A percentile compares a stretch with the other conserved stretches of the same genome.
These are phyloP conservation scores for Mollisia scopiformis DNA, from an alignment of 2,329 filamentous ascomycete genomes.

Conservation along the genomic window DNA sequence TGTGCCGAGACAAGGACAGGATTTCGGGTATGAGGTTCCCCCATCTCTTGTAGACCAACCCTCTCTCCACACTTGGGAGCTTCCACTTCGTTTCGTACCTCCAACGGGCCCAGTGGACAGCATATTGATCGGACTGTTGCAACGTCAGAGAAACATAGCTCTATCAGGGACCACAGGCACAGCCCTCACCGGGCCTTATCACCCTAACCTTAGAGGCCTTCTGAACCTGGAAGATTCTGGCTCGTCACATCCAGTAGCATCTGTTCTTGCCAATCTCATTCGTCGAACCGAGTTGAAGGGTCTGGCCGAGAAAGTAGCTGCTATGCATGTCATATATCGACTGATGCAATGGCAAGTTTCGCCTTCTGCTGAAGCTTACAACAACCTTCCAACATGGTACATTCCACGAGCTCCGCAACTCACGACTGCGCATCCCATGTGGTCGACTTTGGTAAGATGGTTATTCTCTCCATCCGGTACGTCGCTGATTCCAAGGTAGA, in stretches of 20 bases:
- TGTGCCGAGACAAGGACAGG: neutral
- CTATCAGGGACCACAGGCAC: slow-evolving; percentile 30
- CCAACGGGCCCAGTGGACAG: slow-evolving; percentile 40
- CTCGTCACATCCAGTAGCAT: slow-evolving; percentile 30
- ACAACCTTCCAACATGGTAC: slow-evolving; percentile 29
- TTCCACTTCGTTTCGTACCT: slow-evolving; percentile 37
- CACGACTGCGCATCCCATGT: slow-evolving; percentile 39
- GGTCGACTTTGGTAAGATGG: slow-evolving; percentile 23
- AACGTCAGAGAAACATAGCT: slow-evolving; percentile 40
- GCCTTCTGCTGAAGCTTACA: slow-evolving; percentile 23
- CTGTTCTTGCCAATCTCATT: slow-evolving; percentile 35
- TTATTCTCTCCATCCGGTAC: slow-evolving; percentile 22
- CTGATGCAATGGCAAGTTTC: slow-evolving; percentile 32
- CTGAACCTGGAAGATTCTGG: slow-evolving; percentile 34
- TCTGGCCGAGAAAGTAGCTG: slow-evolving; percentile 25
- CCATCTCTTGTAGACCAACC: slow-evolving; percentile 2
- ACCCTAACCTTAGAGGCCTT: slow-evolving; percentile 39
- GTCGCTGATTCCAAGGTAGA: slow-evolving; percentile 37
- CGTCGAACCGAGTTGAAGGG: slow-evolving; percentile 15
- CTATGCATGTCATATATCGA: slow-evolving; percentile 26
- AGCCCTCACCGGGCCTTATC: slow-evolving; percentile 38
- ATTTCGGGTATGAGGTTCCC: neutral
- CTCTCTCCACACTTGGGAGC: slow-evolving; percentile 38
- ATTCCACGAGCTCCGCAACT: slow-evolving; percentile 30
- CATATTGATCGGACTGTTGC: slow-evolving; percentile 40